A percentile compares a stretch with the other conserved stretches of the same genome.
These are phyloP conservation scores for Orobanche coerulescens DNA, from an alignment of 257 asterid species.

Conservation along the genomic window DNA sequence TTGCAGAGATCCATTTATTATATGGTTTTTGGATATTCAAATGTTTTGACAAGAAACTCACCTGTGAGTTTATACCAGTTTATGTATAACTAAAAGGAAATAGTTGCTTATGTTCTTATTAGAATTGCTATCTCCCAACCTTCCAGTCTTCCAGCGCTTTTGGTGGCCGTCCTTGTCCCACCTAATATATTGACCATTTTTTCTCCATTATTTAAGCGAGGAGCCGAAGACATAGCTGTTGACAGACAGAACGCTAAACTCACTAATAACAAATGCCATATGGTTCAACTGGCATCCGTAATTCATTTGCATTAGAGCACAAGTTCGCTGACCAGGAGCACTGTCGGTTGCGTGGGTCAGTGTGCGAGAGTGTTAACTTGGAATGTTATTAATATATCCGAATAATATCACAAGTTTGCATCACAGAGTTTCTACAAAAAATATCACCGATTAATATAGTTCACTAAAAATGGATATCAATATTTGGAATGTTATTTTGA, in stretches of 20 bases:
- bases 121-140: background rate
- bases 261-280: background rate
- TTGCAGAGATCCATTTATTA: background rate
- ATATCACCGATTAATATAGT: background rate
- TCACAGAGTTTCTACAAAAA: background rate
- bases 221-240: background rate
- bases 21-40: background rate
- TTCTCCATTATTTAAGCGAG: background rate
- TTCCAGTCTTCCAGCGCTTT: background rate
- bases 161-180: background rate
- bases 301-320: background rate
- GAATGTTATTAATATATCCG: too few relatives aligned
- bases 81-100: background rate
- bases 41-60: background rate
- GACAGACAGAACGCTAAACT: background rate
- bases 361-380: too few relatives aligned
- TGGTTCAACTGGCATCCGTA: background rate
- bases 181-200: background rate
- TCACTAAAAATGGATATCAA: background rate
- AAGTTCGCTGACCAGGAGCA: too few relatives aligned
- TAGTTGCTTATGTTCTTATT: background rate
- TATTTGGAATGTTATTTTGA: background rate
- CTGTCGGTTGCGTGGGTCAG: too few relatives aligned
- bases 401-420: background rate
- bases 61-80: background rate